These are phyloP conservation scores for Alternaria alternata DNA, from an alignment of 2,329 filamentous ascomycete species.

Conservation along the genomic window DNA sequence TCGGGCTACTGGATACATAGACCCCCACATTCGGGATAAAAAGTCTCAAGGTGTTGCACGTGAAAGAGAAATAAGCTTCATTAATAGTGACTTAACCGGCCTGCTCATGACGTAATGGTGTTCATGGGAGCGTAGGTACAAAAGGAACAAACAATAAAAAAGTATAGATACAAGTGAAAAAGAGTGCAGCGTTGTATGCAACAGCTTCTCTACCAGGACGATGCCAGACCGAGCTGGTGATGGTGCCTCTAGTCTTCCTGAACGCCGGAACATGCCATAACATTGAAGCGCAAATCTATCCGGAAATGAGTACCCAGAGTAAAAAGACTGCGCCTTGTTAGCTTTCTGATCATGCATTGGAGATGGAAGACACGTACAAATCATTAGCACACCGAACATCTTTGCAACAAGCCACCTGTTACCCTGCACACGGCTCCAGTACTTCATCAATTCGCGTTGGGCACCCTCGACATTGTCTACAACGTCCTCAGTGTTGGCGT, in stretches of 20 bases:
- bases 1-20: neutral
- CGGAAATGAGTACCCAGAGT: slow-evolving; percentile 73
- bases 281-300: slow-evolving; percentile 46
- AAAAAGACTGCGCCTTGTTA: slow-evolving; percentile 51
- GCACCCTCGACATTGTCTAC: slow-evolving; percentile 98
- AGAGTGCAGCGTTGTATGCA: slow-evolving; percentile 18
- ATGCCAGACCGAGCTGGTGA: slow-evolving; percentile 20
- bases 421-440: slow-evolving; percentile 92
- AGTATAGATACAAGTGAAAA: slow-evolving; percentile 20
- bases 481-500: slow-evolving; percentile 96
- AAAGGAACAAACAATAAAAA: slow-evolving; percentile 9
- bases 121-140: slow-evolving; percentile 7
- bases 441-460: slow-evolving; percentile 93
- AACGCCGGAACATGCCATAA: slow-evolving; percentile 30
- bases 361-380: slow-evolving; percentile 64
- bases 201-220: slow-evolving; percentile 5
- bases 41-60: neutral
- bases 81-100: slow-evolving; percentile 18
- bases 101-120: slow-evolving; percentile 1
- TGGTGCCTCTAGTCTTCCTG: slow-evolving; percentile 24
- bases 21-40: neutral
- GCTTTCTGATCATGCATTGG: slow-evolving; percentile 15
- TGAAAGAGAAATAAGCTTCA: slow-evolving; percentile 8
- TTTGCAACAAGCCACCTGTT: slow-evolving; percentile 92
- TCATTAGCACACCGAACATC: slow-evolving; percentile 91